A percentile compares a stretch with the other conserved stretches of the same genome.
phyloP scores from a whole-genome alignment of 768 basidiomycete species.

The Albatrellus ellisii region DNA sequence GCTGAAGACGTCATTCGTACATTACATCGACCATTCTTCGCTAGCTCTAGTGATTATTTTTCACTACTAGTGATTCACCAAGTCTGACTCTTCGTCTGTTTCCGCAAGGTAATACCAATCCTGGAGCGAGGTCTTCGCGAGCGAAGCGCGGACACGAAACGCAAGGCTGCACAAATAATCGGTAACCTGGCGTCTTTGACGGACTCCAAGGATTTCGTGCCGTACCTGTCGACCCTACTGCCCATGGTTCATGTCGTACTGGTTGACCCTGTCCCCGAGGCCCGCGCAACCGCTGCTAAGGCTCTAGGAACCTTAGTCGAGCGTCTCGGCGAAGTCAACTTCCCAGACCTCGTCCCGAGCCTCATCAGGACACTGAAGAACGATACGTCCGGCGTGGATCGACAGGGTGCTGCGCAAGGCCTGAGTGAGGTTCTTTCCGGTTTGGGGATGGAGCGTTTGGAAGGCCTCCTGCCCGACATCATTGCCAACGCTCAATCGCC shows the following conservation, averaged over 20 bases:
- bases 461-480: constrained; percentile 88
- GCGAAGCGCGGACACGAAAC: constrained; percentile 87
- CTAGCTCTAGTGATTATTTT: constrained; percentile 67
- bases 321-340: constrained; percentile 84
- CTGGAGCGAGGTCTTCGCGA: constrained; percentile 88
- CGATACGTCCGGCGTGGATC: constrained; percentile 89
- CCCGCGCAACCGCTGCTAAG: constrained; percentile 94
- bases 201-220: constrained; percentile 85
- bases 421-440: constrained; percentile 90
- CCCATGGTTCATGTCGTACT: constrained; percentile 89
- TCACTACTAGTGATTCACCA: not conserved
- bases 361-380: constrained; percentile 81
- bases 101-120: constrained; percentile 75
- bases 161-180: constrained; percentile 92
- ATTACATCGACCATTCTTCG: constrained; percentile 96
- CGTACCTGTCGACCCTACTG: constrained; percentile 79
- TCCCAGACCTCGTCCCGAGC: constrained; percentile 91
- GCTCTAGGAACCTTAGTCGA: constrained; percentile 94
- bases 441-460: constrained; percentile 94
- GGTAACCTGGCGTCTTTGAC: constrained; percentile 92
- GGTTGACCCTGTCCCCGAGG: constrained; percentile 95
- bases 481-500: constrained; percentile 85
- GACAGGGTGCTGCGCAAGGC: constrained; percentile 97
- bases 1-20: constrained; percentile 91
- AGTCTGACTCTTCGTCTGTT: constrained; percentile 2